Conservation (phyloP, 2,329 filamentous ascomycete genomes). For the Penicillium sp. region DNA sequence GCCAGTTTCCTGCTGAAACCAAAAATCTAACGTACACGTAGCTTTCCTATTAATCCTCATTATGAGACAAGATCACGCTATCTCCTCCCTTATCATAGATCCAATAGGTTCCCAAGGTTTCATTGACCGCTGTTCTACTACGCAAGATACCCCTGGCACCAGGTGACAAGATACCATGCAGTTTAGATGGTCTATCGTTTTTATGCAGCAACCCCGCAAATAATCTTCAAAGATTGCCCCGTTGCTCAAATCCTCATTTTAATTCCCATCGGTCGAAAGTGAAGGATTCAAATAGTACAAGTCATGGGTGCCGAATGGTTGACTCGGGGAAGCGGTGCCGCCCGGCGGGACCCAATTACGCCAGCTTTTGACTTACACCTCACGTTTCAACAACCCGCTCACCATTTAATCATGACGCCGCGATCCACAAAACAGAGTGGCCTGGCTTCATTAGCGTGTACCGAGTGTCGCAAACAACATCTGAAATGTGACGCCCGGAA, state of each 20-base stretch:
- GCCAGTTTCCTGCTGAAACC: background rate
- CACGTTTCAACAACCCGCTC: background rate
- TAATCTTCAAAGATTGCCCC: background rate
- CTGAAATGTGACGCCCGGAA: slow-evolving; percentile 71
- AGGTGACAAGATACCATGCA: background rate
- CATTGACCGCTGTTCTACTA: slow-evolving; percentile 3
- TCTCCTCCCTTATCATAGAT: background rate
- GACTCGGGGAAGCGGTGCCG: background rate
- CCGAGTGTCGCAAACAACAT: slow-evolving; percentile 57
- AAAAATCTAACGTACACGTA: background rate
- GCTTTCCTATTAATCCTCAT: background rate
- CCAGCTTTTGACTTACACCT: background rate
- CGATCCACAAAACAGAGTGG: slow-evolving; percentile 25
- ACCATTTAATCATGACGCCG: slow-evolving; percentile 13
- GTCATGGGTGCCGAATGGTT: background rate
- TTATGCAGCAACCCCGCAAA: background rate
- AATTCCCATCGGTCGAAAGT: background rate
- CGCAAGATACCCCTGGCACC: background rate
- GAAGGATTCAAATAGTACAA: background rate
- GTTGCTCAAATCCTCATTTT: background rate
- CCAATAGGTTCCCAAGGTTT: background rate
- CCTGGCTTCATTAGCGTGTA: slow-evolving; percentile 44
- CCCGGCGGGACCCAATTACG: background rate
- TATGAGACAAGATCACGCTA: background rate
- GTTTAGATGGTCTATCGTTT: background rate